Evolutionary conservation across 1,139 yeast genomes (phyloP), one percentile per base, ranked within the genome.

Genomic region (Yamadazyma dushanensis): DNA sequence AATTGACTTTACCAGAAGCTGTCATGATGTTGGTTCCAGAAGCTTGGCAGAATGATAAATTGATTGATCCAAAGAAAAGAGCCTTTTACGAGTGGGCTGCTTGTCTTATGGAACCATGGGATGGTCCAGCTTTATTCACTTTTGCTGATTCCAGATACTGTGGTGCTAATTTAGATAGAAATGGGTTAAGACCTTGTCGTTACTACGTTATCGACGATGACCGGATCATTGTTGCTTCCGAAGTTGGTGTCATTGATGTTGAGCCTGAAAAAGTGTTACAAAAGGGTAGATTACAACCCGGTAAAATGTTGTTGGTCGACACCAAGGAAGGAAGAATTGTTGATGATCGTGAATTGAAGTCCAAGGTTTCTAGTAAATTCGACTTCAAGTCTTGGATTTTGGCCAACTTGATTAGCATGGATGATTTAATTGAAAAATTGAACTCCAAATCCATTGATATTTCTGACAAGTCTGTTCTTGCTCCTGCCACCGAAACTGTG

Each of bases 41-140:
- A 65, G 97, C 97, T 3, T 90, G 97, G 95, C 97, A 90, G 62
- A 85, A 86, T 59, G 92, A 89, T 63, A 66, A 70, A 40, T 63
- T 75, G 46, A 89, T 90, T 82, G 96, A 90, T 60, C 88, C 95
- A 37, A 83, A 84, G 58, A 86, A 89, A 69, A 81, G 77, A 54
- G 97, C 97, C 0, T 92, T 94, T 63, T 92, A 90, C 66, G 97
- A 92, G 64, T 92, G 98, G 98, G 97, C 97, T 33, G 96, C 98
- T 13, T 89, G 97, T 67, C 70, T 90, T 50, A 92, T 92, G 97
- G 98, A 92, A 69, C 97, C 98, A 15, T 92, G 98, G 98, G 98
- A 92, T 67, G 98, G 98, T 49, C 98, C 98, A 24, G 97, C 97
- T 27, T 73, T 92, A 52, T 87, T 92, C 70, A 89, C 96, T 23